A percentile compares a stretch with the other conserved stretches of the same genome.
phyloP scores from a whole-genome alignment of 164 flowering plant species.

The Akebia trifoliata region DNA sequence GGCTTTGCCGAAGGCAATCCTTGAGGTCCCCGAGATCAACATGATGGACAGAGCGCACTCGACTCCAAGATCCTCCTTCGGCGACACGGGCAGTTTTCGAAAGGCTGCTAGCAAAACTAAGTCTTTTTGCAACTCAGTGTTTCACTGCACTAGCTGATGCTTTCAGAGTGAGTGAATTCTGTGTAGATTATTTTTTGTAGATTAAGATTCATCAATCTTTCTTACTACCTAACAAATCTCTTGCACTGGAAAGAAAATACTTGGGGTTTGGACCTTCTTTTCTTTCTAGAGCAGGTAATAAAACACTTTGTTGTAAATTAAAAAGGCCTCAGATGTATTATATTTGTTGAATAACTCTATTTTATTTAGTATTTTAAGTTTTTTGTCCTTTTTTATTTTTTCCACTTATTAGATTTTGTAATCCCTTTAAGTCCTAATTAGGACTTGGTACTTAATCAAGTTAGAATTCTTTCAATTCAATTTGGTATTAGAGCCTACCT shows the following conservation, averaged over 20 bases:
- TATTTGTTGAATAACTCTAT: no score
- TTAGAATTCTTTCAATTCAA: no score
- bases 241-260: not conserved
- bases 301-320: not conserved
- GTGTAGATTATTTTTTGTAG: not conserved
- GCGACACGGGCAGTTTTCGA: conserved; percentile 38
- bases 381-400: no score
- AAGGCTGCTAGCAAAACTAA: conserved; percentile 37
- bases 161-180: not conserved
- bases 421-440: no score
- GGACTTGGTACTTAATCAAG: no score
- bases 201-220: conserved; percentile 8
- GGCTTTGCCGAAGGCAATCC: conserved; percentile 60
- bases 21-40: conserved; percentile 65
- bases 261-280: not conserved
- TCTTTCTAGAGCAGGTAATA: not conserved
- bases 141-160: conserved; percentile 53
- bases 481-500: no score
- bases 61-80: conserved; percentile 27
- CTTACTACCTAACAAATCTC: not conserved
- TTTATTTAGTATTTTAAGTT: no score
- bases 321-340: no score
- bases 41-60: conserved; percentile 59
- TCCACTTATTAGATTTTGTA: no score
- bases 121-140: conserved; percentile 58